Evolutionary conservation across 306 rosid species (phyloP).

Genomic region (Gynostemma pentaphyllum): DNA sequence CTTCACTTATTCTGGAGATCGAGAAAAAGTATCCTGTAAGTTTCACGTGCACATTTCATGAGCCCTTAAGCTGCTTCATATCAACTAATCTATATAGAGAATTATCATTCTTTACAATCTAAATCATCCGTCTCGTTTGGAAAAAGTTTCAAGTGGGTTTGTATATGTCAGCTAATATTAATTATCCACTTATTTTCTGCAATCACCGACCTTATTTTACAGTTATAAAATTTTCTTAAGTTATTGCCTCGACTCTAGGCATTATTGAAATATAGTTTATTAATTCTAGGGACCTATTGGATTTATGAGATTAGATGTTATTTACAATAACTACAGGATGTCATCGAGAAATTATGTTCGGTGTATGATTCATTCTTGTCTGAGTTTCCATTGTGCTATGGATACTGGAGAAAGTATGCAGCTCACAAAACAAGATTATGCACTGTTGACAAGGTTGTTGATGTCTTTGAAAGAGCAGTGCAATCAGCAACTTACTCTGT

Average conservation of each 20-base stretch:
- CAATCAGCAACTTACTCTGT: conserved; percentile 58
- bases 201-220: neutral
- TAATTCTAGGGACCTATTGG: neutral
- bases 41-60: conserved; percentile 4
- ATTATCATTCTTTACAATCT: too few relatives aligned
- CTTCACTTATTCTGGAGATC: conserved; percentile 38
- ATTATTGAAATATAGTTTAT: neutral
- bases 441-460: conserved; percentile 53
- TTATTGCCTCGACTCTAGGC: neutral
- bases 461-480: conserved; percentile 68
- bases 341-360: conserved; percentile 36
- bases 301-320: neutral
- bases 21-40: conserved; percentile 57
- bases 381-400: conserved; percentile 72
- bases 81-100: neutral
- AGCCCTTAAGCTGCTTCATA: neutral
- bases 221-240: neutral
- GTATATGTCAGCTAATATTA: too few relatives aligned
- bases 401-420: conserved; percentile 82
- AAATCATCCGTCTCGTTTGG: too few relatives aligned
- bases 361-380: conserved; percentile 66
- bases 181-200: neutral
- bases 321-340: conserved; percentile 46
- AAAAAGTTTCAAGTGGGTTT: too few relatives aligned
- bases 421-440: conserved; percentile 41